Percentiles rank a stretch among this genome's conserved stretches.
These are phyloP conservation scores for Lactarius quietus DNA, from an alignment of 768 basidiomycete genomes.

Conservation along the genomic window DNA sequence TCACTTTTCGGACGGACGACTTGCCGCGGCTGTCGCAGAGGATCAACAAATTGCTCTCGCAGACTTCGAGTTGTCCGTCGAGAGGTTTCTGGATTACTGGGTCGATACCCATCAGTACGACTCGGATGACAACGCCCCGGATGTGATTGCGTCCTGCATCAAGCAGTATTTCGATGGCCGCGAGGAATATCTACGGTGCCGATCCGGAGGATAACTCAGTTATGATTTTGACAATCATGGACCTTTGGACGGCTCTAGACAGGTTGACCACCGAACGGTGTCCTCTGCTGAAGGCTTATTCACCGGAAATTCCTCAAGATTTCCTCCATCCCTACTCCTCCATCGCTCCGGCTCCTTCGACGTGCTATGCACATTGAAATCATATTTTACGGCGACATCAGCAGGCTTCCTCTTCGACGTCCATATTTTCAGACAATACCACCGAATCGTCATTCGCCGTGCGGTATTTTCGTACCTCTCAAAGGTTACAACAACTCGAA, in stretches of 20 bases:
- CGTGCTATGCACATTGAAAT: background rate
- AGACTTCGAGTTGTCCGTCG: background rate
- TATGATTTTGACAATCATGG: background rate
- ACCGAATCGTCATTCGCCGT: too few species aligned
- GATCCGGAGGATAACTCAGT: background rate
- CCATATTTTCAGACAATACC: conserved; percentile 1
- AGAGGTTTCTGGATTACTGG: background rate
- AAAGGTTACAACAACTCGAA: too few species aligned
- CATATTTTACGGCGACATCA: background rate
- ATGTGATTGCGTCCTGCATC: background rate
- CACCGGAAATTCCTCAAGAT: background rate
- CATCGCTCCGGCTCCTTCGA: background rate
- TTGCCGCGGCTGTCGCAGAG: background rate
- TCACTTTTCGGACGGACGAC: background rate
- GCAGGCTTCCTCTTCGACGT: background rate
- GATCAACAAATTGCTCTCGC: background rate
- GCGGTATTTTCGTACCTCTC: too few species aligned
- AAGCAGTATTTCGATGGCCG: background rate
- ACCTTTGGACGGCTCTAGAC: background rate
- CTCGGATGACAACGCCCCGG: background rate
- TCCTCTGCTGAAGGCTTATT: background rate
- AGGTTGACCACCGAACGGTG: background rate
- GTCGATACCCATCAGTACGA: background rate
- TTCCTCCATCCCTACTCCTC: background rate
- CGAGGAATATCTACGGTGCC: background rate